Conservation (phyloP, 805 yeast species). For the Zygotorulaspora danielsina region DNA sequence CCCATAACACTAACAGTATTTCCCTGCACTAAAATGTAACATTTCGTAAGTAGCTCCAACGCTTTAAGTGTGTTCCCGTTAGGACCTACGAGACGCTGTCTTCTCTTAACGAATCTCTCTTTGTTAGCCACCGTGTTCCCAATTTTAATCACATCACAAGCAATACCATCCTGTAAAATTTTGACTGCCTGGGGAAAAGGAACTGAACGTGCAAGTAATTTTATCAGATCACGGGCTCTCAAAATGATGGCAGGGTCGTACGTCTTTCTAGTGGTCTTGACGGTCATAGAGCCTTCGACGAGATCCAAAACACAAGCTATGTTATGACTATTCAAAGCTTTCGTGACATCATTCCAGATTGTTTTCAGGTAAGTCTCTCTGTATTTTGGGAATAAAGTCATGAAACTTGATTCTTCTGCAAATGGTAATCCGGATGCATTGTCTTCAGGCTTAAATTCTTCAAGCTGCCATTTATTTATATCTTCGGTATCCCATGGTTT, state of each 20-base stretch:
- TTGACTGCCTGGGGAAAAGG: constrained; percentile 96
- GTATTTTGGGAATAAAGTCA: constrained; percentile 94
- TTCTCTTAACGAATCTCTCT: constrained; percentile 89
- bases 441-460: constrained; percentile 86
- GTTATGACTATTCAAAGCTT: constrained; percentile 64
- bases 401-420: constrained; percentile 92
- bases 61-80: constrained; percentile 96
- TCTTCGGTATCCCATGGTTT: constrained; percentile 98
- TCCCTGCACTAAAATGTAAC: constrained; percentile 95
- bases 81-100: constrained; percentile 96
- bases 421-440: constrained; percentile 82
- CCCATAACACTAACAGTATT: constrained; percentile 98
- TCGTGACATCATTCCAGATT: constrained; percentile 92
- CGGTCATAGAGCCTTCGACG: constrained; percentile 97
- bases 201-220: constrained; percentile 89
- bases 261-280: constrained; percentile 90
- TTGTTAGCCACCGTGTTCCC: constrained; percentile 85
- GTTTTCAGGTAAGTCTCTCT: constrained; percentile 85
- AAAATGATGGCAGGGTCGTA: constrained; percentile 91
- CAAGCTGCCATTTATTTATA: constrained; percentile 86
- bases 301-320: constrained; percentile 81
- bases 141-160: constrained; percentile 94
- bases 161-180: constrained; percentile 84
- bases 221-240: constrained; percentile 92
- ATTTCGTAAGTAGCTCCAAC: constrained; percentile 87